phyloP scores from a whole-genome alignment of 169 alveolate genomes.

The Cryptosporidium felis region DNA sequence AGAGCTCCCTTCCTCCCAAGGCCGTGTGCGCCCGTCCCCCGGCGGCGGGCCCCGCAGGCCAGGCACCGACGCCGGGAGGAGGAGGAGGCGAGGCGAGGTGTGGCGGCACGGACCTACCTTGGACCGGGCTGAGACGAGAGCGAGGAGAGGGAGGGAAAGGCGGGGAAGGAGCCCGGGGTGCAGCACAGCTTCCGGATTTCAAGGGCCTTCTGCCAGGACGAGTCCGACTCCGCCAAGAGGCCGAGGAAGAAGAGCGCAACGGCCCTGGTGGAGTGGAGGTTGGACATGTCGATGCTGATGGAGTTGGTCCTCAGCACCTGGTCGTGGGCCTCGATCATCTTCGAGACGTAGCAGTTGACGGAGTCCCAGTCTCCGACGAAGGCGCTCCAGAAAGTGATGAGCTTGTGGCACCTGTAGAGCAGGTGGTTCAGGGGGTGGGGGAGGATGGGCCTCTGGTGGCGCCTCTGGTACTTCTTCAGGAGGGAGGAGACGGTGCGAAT shows the following conservation, averaged over 20 bases:
- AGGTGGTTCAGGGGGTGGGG: constrained; percentile 35
- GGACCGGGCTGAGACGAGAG: no score
- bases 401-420: constrained; percentile 44
- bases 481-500: not conserved
- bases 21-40: no score
- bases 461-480: constrained; percentile 15
- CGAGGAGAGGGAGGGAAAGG: no score
- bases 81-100: no score
- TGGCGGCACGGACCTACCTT: no score
- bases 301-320: not conserved
- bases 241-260: constrained; percentile 22
- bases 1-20: no score
- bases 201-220: not conserved
- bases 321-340: constrained; percentile 27
- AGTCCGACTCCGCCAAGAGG: constrained; percentile 5
- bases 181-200: constrained; percentile 16
- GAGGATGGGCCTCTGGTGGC: not conserved
- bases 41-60: no score
- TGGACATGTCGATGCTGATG: constrained; percentile 11
- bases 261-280: constrained; percentile 41
- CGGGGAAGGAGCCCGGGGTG: not conserved
- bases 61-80: no score
- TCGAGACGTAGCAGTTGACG: constrained; percentile 9
- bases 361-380: constrained; percentile 9
- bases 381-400: constrained; percentile 53